Evolutionary conservation across 495 filamentous ascomycete species (phyloP), one percentile per base, ranked within the genome.

Genomic region (Cetradonia linearis): DNA sequence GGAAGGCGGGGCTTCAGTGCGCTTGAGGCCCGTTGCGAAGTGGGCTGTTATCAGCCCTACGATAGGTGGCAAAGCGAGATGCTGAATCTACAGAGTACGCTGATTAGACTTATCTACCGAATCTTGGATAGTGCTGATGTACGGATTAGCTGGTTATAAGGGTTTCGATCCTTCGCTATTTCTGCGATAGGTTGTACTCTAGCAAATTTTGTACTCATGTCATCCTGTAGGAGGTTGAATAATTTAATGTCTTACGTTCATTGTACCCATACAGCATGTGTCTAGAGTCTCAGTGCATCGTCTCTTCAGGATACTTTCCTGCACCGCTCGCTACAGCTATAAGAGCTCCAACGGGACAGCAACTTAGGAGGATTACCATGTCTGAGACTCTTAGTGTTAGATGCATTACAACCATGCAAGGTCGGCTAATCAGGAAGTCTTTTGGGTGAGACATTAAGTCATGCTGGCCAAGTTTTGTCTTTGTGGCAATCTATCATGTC

Each of bases 1-100:
- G 77, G 70, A 83, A 91, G 20, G n/a, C n/a, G n/a, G n/a, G n/a
- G n/a, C n/a, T n/a, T n/a, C n/a, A 3, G 16, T 10, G 27, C 27
- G 49, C 16, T 20, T 20, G n/a, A 44, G 40, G n/a, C 16, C 16
- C 20, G 25, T 57, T 10, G 38, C 23, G 30, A 27, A 52, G 48
- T 23, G 50, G 50, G 31, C 31, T 33, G 30, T 54, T 18, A n/a
- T 59, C 57, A 59, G 57, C 57, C 57, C 57, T 59, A 52, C 37
- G 57, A 52, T 27, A 33, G 34, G 57, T 59, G 57, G 57, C 57
- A 38, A 38, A 38, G n/a, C 13, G 16, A 34, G 50, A 54, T 54
- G 34, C 16, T 25, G 30, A 20, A 13, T 40, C 11, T 40, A 18
- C 20, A n/a, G 40, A n/a, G n/a, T n/a, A n/a, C n/a, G n/a, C n/a